A percentile compares a stretch with the other conserved stretches of the same genome.
Evolutionary conservation across 192 early-diverging fungal genomes (phyloP).

Genomic region (Linderina pennispora): DNA sequence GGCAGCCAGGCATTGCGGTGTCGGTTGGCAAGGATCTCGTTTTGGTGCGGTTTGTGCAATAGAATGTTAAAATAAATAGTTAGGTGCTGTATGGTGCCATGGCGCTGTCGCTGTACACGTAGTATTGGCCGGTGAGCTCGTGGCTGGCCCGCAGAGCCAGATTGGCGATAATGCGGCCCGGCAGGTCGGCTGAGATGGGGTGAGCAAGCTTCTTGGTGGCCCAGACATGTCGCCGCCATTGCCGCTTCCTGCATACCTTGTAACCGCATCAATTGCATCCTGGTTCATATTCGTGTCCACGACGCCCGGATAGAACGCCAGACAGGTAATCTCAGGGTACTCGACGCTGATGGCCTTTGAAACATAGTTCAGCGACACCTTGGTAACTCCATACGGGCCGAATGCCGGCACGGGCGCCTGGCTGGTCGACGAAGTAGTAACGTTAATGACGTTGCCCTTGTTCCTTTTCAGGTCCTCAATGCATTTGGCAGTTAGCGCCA

Average conservation of each 20-base stretch:
- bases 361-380: conserved; percentile 73
- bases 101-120: conserved; percentile 11
- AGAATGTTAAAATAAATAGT: no score
- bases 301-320: conserved; percentile 80
- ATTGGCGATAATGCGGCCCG: conserved; percentile 30
- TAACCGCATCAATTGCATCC: conserved; percentile 3
- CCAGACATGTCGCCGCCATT: conserved; percentile 5
- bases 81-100: conserved; percentile 10
- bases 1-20: no score
- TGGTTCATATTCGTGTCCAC: conserved; percentile 75
- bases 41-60: no score
- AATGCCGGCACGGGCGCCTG: conserved; percentile 24
- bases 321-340: conserved; percentile 58
- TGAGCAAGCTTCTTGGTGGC: conserved; percentile 10
- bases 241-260: not conserved
- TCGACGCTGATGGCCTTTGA: conserved; percentile 57
- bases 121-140: conserved; percentile 19
- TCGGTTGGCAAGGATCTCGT: no score
- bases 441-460: conserved; percentile 15
- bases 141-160: conserved; percentile 19
- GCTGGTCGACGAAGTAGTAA: conserved; percentile 37
- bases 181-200: conserved; percentile 8
- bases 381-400: conserved; percentile 48
- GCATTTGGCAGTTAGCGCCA: conserved; percentile 9
- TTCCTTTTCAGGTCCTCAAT: not conserved